Conservation (phyloP, 495 filamentous ascomycete genomes). For the Cercophora sp. region DNA sequence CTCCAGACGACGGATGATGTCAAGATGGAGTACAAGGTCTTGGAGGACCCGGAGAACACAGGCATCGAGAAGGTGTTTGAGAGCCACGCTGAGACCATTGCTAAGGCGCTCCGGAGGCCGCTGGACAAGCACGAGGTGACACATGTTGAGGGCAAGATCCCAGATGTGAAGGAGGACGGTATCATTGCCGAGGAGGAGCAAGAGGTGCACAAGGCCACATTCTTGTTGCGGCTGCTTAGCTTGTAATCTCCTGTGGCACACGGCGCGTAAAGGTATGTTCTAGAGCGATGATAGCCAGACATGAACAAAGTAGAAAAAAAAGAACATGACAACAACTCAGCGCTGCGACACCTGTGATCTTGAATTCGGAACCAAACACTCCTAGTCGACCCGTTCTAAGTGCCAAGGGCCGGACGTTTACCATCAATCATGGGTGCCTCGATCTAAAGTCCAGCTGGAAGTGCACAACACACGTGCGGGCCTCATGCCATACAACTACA, state of each 20-base stretch:
- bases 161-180: slow-evolving; percentile 51
- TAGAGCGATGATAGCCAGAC: too few relatives aligned
- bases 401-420: too few relatives aligned
- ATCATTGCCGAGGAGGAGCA: slow-evolving; percentile 83
- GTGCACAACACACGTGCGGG: too few relatives aligned
- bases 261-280: too few relatives aligned
- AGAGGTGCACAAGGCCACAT: slow-evolving; percentile 82
- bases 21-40: slow-evolving; percentile 42
- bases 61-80: slow-evolving; percentile 73
- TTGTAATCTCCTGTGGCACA: slow-evolving; percentile 49
- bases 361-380: too few relatives aligned
- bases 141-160: slow-evolving; percentile 59
- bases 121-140: slow-evolving; percentile 70
- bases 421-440: too few relatives aligned
- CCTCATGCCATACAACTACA: too few relatives aligned
- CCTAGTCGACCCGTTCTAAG: too few relatives aligned
- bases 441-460: too few relatives aligned
- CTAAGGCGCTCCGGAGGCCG: slow-evolving; percentile 75
- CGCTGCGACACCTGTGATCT: too few relatives aligned
- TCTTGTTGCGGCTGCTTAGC: slow-evolving; percentile 77
- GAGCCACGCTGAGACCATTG: slow-evolving; percentile 61
- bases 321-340: too few relatives aligned
- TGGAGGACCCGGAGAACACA: slow-evolving; percentile 68
- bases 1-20: slow-evolving; percentile 43
- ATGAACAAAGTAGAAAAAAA: background rate